Conservation (phyloP, 257 asterid species). For the Asclepias syriaca region DNA sequence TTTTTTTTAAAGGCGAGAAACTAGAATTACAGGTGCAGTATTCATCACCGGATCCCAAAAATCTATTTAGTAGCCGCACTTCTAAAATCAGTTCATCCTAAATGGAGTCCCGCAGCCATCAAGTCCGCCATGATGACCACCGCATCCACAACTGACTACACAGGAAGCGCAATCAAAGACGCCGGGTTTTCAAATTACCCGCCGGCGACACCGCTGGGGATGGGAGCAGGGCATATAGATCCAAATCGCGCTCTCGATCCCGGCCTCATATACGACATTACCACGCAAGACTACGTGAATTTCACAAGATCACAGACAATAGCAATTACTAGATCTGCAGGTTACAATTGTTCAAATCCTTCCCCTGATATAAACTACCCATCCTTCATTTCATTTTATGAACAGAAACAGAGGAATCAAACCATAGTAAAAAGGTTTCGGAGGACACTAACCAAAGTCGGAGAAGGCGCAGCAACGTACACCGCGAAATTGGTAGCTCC, state of each 20-base stretch:
- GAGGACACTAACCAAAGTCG: constrained; percentile 47
- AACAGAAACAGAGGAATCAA: neutral
- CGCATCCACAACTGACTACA: constrained; percentile 15
- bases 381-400: constrained; percentile 34
- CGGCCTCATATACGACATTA: constrained; percentile 46
- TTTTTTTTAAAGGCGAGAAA: too few relatives aligned
- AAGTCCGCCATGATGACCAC: constrained; percentile 28
- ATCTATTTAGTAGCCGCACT: constrained; percentile 25
- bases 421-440: constrained; percentile 14
- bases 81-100: constrained; percentile 18
- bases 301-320: constrained; percentile 32
- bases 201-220: constrained; percentile 13
- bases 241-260: constrained; percentile 54
- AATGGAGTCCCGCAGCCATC: constrained; percentile 24
- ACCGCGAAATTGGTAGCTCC: constrained; percentile 31
- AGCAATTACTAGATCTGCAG: constrained; percentile 27
- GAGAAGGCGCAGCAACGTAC: constrained; percentile 29
- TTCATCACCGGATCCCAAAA: too few relatives aligned
- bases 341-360: constrained; percentile 37
- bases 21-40: too few relatives aligned
- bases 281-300: constrained; percentile 42
- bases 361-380: constrained; percentile 49
- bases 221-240: constrained; percentile 50
- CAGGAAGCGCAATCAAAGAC: constrained; percentile 15
- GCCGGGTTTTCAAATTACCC: neutral